Percentiles rank a stretch among this genome's conserved stretches.
phyloP scores from a whole-genome alignment of 352 stramenopile genomes.

The Globisporangium canariense region DNA sequence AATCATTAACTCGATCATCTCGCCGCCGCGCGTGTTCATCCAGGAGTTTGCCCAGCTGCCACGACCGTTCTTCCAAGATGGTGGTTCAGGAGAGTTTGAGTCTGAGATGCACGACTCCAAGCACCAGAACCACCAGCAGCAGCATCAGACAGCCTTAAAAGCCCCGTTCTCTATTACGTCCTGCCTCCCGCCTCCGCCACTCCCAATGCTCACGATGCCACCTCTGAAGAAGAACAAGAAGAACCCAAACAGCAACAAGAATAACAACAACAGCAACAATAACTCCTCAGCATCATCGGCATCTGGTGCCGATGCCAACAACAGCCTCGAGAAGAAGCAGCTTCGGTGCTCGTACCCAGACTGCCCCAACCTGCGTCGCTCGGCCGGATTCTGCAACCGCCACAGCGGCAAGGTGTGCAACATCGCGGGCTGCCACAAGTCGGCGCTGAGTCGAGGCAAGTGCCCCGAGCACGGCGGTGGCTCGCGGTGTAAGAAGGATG shows the following conservation, averaged over 20 bases:
- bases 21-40: slow-evolving; percentile 68
- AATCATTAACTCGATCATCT: slow-evolving; percentile 69
- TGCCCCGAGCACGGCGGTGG: slow-evolving; percentile 84
- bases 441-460: slow-evolving; percentile 74
- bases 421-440: slow-evolving; percentile 65
- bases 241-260: slow-evolving; percentile 12
- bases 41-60: slow-evolving; percentile 68
- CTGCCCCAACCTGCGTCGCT: slow-evolving; percentile 73
- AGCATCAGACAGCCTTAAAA: slow-evolving; percentile 18
- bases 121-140: slow-evolving; percentile 11
- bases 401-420: slow-evolving; percentile 81
- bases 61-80: slow-evolving; percentile 67
- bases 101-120: slow-evolving; percentile 24
- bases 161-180: slow-evolving; percentile 43
- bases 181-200: slow-evolving; percentile 42
- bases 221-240: slow-evolving; percentile 70
- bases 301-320: background rate
- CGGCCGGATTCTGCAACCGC: slow-evolving; percentile 76
- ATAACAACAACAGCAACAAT: slow-evolving; percentile 6
- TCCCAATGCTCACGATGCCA: slow-evolving; percentile 74
- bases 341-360: slow-evolving; percentile 72
- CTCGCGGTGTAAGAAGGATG: slow-evolving; percentile 78
- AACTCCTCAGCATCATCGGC: background rate
- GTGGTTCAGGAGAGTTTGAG: slow-evolving; percentile 17
- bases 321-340: slow-evolving; percentile 51